Evolutionary conservation across 2,329 filamentous ascomycete species (phyloP), one percentile per base, ranked within the genome.

Genomic region (Cercospora sojina): DNA sequence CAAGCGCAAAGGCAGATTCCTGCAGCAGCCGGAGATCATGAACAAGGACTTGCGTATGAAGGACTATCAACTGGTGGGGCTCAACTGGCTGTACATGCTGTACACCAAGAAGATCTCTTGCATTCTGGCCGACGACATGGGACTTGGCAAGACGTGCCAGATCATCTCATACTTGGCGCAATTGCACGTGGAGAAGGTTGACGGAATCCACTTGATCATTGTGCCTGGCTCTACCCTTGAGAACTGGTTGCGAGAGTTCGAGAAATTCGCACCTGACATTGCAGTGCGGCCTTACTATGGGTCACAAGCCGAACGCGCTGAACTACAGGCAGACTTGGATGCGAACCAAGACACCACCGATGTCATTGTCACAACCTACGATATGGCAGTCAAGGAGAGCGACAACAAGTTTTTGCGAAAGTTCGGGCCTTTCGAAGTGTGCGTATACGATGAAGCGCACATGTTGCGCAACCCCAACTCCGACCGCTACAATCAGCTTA

Each of bases 101-200:
- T 96, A 92, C 80, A 85, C 89, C 61, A 88, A 91, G 65, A 85
- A 88, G 29, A 86, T 96, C 60, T 94, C 92, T 55, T 94, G 93
- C 69, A 98, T 99, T 64, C 83, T 99, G 18, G 95, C 95, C 1
- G 95, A 99, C 76, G 95, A 99, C 76, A 99, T 99, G 95, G 95
- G 91, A 60, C 74, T 87, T 47, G 95, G 95, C 55, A 99, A 99
- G 83, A 99, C 95, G 0, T 97, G 93, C 73, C 94, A 99, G 75
- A 92, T 98, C 68, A 97, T 99, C 72, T 89, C 92, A 0, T 92
- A 99, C 74, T 84, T 99, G 55, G 91, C 92, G 16, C 90, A 97
- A 73, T 83, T 99, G 27, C 88, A 91, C 16, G 88, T 93, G 74
- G 86, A 86, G 31, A 87, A 80, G 69, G 84, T 81, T 75, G 87